Percentiles rank a stretch among this genome's conserved stretches.
These are phyloP conservation scores for Citrus cavaleriei DNA, from an alignment of 345 rosid species.

Conservation along the genomic window DNA sequence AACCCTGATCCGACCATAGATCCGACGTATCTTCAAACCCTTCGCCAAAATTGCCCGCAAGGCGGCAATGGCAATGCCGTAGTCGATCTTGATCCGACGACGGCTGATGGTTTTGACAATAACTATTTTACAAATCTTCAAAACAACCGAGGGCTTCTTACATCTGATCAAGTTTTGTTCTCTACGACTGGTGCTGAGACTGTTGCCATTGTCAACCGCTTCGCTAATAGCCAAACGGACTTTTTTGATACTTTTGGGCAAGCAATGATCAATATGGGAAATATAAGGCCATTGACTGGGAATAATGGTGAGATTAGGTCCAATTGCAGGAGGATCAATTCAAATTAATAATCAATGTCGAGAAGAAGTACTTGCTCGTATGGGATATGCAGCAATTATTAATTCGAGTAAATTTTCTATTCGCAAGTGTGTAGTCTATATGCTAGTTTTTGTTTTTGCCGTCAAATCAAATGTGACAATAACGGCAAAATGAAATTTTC, in stretches of 20 bases:
- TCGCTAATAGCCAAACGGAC: slow-evolving; percentile 26
- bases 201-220: slow-evolving; percentile 29
- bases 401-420: no score
- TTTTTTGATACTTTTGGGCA: slow-evolving; percentile 32
- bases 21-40: not conserved
- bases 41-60: slow-evolving; percentile 9
- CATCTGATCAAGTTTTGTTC: slow-evolving; percentile 35
- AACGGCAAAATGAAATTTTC: not conserved
- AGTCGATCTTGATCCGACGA: slow-evolving; percentile 1
- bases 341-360: not conserved
- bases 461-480: not conserved
- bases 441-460: no score
- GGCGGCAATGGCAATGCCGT: not conserved
- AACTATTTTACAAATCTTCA: slow-evolving; percentile 31
- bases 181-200: slow-evolving; percentile 26
- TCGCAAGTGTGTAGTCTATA: no score
- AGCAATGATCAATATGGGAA: slow-evolving; percentile 47
- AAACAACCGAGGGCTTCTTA: slow-evolving; percentile 29
- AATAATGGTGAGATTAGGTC: slow-evolving; percentile 34
- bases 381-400: no score
- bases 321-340: slow-evolving; percentile 29
- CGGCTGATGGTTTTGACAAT: slow-evolving; percentile 24
- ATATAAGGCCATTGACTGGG: slow-evolving; percentile 34
- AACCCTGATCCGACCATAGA: slow-evolving; percentile 1
- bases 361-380: no score